Evolutionary conservation across 2,329 filamentous ascomycete genomes (phyloP).

Genomic region (Parascedosporium putredinis): DNA sequence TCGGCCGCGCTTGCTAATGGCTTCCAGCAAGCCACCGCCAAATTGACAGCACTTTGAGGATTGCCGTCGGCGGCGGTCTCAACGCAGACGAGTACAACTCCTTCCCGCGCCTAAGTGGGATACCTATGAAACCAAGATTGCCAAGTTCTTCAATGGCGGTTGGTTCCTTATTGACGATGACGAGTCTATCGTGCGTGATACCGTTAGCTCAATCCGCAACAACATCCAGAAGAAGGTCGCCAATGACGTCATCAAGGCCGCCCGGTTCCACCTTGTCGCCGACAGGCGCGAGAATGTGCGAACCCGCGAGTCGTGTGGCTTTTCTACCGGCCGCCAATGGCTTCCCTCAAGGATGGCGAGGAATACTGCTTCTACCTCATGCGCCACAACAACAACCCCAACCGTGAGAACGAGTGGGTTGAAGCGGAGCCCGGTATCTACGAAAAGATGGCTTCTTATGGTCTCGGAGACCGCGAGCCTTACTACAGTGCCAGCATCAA

Average conservation of each 20-base stretch:
- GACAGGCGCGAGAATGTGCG: constrained; percentile 4
- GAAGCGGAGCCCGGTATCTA: constrained; percentile 5
- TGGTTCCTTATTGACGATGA: constrained; percentile 11
- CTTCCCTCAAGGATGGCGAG: background rate
- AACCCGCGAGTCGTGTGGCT: constrained; percentile 4
- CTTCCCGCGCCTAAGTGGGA: constrained; percentile 9
- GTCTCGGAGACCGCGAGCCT: constrained; percentile 1
- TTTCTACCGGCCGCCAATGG: constrained; percentile 4
- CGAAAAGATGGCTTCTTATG: constrained; percentile 5
- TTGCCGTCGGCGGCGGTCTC: constrained; percentile 7
- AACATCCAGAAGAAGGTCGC: constrained; percentile 11
- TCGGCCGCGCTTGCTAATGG: constrained; percentile 1
- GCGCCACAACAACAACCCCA: constrained; percentile 3
- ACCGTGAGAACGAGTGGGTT: constrained; percentile 7
- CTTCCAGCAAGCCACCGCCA: constrained; percentile 3
- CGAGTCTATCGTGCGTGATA: constrained; percentile 4
- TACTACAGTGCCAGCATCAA: constrained; percentile 8
- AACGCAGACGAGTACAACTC: constrained; percentile 3
- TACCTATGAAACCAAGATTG: constrained; percentile 6
- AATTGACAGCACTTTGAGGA: constrained; percentile 5
- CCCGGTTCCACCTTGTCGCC: constrained; percentile 6
- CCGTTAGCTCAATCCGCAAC: constrained; percentile 5
- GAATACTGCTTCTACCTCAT: constrained; percentile 10
- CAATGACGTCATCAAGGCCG: constrained; percentile 9
- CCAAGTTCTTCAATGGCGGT: constrained; percentile 11